These are phyloP conservation scores for Heracleum sosnowskyi DNA, from an alignment of 129 eudicot genomes.

Conservation along the genomic window DNA sequence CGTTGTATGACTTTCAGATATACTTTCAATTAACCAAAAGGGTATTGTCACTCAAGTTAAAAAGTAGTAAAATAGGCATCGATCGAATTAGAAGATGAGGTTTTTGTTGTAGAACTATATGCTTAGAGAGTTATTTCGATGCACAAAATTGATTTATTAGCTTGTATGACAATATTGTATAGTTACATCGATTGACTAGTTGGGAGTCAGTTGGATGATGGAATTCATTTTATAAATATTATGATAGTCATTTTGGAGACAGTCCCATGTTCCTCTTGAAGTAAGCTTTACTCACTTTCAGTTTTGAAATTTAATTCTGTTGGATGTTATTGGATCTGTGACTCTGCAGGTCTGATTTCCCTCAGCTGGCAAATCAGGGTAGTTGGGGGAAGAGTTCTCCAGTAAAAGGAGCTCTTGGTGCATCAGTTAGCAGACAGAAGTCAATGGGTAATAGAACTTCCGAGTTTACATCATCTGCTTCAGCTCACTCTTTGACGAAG, in stretches of 20 bases:
- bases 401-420: conserved; percentile 39
- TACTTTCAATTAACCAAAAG: background rate
- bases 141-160: background rate
- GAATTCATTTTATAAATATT: too few species aligned
- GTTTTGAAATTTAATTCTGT: background rate
- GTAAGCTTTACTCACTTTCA: background rate
- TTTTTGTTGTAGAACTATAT: background rate
- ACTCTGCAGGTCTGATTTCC: conserved; percentile 61
- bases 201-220: background rate
- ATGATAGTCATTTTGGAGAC: too few species aligned
- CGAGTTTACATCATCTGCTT: conserved; percentile 50
- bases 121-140: background rate
- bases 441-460: conserved; percentile 38
- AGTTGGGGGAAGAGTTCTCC: conserved; percentile 55
- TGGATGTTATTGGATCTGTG: background rate
- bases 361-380: conserved; percentile 60
- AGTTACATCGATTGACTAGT: background rate
- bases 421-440: conserved; percentile 45
- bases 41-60: background rate
- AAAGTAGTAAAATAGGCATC: background rate
- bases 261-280: background rate
- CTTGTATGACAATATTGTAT: background rate
- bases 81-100: too few species aligned
- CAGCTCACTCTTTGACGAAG: conserved; percentile 18
- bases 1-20: background rate